phyloP scores from a whole-genome alignment of 768 basidiomycete genomes.

The Lactarius tabidus region DNA sequence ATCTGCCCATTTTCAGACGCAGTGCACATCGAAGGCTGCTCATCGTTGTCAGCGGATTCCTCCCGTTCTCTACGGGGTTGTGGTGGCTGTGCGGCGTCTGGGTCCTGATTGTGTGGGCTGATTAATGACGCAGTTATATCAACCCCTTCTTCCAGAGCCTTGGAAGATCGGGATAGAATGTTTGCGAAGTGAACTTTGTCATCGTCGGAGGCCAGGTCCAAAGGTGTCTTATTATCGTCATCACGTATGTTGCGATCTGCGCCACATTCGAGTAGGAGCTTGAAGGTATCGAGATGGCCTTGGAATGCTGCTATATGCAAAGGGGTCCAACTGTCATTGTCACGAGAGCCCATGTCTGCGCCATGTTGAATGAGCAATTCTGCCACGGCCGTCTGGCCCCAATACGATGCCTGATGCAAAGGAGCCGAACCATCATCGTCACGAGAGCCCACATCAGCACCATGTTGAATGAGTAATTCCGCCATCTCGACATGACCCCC shows the following conservation, averaged over 20 bases:
- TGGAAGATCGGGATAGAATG: background rate
- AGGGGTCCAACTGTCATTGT: background rate
- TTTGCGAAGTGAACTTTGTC: background rate
- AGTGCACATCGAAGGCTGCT: too few relatives aligned
- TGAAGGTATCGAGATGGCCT: too few relatives aligned
- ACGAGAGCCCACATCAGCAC: too few relatives aligned
- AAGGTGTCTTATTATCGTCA: background rate
- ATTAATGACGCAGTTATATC: background rate
- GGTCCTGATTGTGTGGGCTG: background rate
- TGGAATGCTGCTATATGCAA: background rate
- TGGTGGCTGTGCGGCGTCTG: background rate
- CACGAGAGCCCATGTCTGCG: background rate
- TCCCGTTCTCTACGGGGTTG: background rate
- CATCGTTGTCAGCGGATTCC: too few relatives aligned
- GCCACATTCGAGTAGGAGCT: background rate
- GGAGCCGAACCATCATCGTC: background rate
- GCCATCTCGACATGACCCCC: too few relatives aligned
- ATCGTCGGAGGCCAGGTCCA: background rate
- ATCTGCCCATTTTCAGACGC: too few relatives aligned
- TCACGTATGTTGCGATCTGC: background rate
- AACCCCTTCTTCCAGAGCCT: background rate
- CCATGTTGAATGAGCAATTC: background rate
- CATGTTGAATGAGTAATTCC: too few relatives aligned
- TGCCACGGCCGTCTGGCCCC: background rate
- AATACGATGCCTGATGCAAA: background rate